These are phyloP conservation scores for Mucor lusitanicus DNA, from an alignment of 371 early-diverging fungal species.

Conservation along the genomic window DNA sequence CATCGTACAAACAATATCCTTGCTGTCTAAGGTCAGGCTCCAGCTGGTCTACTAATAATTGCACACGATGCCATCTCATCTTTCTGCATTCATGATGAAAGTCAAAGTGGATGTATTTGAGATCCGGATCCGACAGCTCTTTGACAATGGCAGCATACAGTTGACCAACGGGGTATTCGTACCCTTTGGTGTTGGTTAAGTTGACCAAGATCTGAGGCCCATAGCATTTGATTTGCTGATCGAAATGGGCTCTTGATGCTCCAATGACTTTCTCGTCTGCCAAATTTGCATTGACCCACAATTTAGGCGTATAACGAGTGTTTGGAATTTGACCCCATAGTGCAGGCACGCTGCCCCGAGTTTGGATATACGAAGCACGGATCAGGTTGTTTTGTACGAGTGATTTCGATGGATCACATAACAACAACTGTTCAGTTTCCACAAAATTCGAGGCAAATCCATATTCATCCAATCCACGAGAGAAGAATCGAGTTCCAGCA, in stretches of 20 bases:
- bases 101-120: constrained; percentile 89
- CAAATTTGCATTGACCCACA: constrained; percentile 58
- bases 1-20: constrained; percentile 31
- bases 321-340: constrained; percentile 94
- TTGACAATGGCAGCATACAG: constrained; percentile 60
- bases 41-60: constrained; percentile 71
- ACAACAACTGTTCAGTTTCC: constrained; percentile 95
- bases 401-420: constrained; percentile 40
- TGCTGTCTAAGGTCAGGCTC: constrained; percentile 65
- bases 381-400: constrained; percentile 20
- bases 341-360: constrained; percentile 97
- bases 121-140: constrained; percentile 51
- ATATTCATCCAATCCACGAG: constrained; percentile 88
- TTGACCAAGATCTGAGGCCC: constrained; percentile 84
- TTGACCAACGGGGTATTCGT: constrained; percentile 80
- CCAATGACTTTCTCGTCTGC: constrained; percentile 49
- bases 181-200: constrained; percentile 87
- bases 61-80: constrained; percentile 84
- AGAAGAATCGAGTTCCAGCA: constrained; percentile 87
- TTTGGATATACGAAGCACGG: constrained; percentile 81
- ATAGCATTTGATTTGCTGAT: constrained; percentile 66
- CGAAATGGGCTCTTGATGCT: constrained; percentile 71
- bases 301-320: constrained; percentile 87
- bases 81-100: constrained; percentile 94
- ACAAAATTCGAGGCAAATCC: constrained; percentile 97